Base-by-base conservation (phyloP, 2,329 filamentous ascomycete species). In the Epichloe bromicola region DNA sequence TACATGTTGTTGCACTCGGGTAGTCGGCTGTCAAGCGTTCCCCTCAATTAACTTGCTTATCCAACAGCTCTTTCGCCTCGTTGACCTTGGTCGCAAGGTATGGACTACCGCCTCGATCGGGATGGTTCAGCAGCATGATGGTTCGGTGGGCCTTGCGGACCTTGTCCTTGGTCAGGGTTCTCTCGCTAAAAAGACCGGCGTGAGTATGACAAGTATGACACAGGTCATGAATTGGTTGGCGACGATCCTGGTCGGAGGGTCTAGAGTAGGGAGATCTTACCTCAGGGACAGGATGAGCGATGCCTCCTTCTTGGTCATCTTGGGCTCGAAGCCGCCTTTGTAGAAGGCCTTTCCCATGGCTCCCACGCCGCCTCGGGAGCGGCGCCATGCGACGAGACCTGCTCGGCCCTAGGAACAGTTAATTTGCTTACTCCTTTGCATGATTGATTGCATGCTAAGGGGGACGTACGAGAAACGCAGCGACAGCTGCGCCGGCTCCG, bases 61-160 rank as follows among this genome's bases (percentile, higher is more conserved):
- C 93, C 58, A 98, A 67, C 56, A 97, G 80, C 67, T 97, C 91
- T 70, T 98, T 98, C 39, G 93, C 93, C 69, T 98, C 93, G 71
- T 98, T 98, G 65, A 98, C 86, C 70, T 98, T 98, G 50, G 90
- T 96, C 14, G 93, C 93, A 43, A 98, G 73, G 66, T 97, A 98
- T 7, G 93, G 93, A 65, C 89, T 96, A 39, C 93, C 93, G 58
- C 93, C 93, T 64, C 93, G 86, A 75, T 98, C 93, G 56, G 93
- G 93, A 69, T 98, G 93, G 75, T 98, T 98, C 58, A 95, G 76
- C 51, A 98, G 81, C 91, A 98, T 98, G 58, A 97, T 81, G 50
- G 84, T 88, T 57, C 93, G 85, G 71, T 98, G 93, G 60, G 90
- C 88, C 73, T 96, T 96, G 65, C 93, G 88, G 61, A 98, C 75